Base-by-base conservation (phyloP, 257 asterid species). In the Solanum peruvianum region DNA sequence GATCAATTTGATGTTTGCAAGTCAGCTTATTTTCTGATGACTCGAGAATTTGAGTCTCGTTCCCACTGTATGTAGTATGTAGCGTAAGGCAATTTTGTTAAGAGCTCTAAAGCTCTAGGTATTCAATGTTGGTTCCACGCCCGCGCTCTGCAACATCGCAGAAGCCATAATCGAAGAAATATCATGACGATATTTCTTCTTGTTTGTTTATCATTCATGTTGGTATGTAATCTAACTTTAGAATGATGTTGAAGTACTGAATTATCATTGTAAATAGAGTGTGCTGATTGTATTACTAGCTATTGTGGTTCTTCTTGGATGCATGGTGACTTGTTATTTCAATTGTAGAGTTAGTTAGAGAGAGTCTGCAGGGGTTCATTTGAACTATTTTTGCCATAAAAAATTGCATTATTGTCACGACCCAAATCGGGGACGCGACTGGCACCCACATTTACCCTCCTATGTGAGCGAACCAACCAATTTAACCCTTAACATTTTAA, bases 1-100 rank as follows among this genome's bases (percentile, higher is more conserved):
- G 12, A 73, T 90, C 70, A 78, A 76, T 81, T 37, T 93, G 81
- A 77, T 91, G 25, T 87, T 90, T 67, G 89, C 88, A 23, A 44
- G 87, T 64, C 11, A 41, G 45, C 41, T 86, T 41, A 88, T 87
- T 35, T 89, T 90, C 4, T 92, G 89, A 91, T 33, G 47, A 70
- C 42, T n/a, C 31, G 25, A 11, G 31, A 85, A 71, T 67, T 20
- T 72, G 45, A n/a, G 85, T 47, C 44, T 80, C 29, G 12, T 31
- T 29, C 45, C 69, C 85, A 81, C 31, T 81, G 85, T 49, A 81
- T 29, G 85, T 81, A 29, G 85, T 49, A 6, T 20, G 67, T 80
- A 80, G 67, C n/a, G 29, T 29, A 45, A 80, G 41, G 41, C 69
- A 81, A 52, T 81, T 81, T 81, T 81, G 69, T 49, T 49, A 45